Percentiles rank a stretch among this genome's conserved stretches.
Conservation (phyloP, 73 alveolate species). For the Paramecium biaurelia region DNA sequence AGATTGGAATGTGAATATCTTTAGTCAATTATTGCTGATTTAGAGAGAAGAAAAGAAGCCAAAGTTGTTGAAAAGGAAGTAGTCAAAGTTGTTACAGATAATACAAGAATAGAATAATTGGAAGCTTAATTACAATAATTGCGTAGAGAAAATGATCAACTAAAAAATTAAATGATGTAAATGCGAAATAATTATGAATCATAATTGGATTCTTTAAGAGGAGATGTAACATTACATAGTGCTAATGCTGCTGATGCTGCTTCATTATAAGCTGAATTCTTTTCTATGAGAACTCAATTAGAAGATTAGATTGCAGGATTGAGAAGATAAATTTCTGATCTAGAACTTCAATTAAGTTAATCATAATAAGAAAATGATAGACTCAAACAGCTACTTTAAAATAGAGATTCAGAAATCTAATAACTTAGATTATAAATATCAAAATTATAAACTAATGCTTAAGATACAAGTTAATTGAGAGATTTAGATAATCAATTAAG, state of each 20-base stretch:
- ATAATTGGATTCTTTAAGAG: background rate
- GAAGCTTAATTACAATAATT: background rate
- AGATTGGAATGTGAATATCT: conserved; percentile 45
- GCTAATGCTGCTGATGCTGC: background rate
- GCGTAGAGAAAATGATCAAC: background rate
- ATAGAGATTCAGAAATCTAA: background rate
- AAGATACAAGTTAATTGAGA: background rate
- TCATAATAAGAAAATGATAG: background rate
- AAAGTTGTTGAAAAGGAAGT: conserved; percentile 44
- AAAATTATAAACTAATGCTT: background rate
- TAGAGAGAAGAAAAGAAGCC: conserved; percentile 3
- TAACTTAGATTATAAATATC: background rate
- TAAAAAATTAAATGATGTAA: background rate
- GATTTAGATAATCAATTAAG: conserved; percentile 18
- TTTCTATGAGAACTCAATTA: background rate
- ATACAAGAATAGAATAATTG: conserved; percentile 10
- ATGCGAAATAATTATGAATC: background rate
- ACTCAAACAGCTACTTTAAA: background rate
- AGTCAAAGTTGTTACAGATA: conserved; percentile 24
- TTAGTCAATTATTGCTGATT: conserved; percentile 42
- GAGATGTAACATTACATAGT: background rate
- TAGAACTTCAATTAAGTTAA: conserved; percentile 20
- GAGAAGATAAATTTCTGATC: background rate
- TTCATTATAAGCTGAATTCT: background rate
- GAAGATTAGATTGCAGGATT: conserved; percentile 33